Evolutionary conservation across 192 early-diverging fungal species (phyloP).

Genomic region (Coemansia sp.): DNA sequence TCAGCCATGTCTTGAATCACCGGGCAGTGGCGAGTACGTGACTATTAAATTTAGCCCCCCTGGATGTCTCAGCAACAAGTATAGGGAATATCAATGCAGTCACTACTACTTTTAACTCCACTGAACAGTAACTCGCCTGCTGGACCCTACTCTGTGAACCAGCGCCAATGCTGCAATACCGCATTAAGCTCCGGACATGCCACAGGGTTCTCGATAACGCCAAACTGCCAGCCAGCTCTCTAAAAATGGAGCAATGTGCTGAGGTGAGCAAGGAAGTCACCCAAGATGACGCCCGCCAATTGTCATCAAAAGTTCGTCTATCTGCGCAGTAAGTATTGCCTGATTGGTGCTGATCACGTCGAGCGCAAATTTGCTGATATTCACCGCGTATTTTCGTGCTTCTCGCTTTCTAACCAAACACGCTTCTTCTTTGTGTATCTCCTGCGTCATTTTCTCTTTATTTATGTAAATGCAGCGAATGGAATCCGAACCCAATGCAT

Average conservation of each 20-base stretch:
- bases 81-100: neutral
- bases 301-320: neutral
- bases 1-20: constrained; percentile 4
- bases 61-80: neutral
- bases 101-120: neutral
- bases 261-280: neutral
- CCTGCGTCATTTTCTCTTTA: neutral
- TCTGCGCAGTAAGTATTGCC: neutral
- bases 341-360: neutral
- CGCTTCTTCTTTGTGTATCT: neutral
- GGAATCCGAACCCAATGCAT: constrained; percentile 31
- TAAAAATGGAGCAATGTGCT: neutral
- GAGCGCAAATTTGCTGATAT: neutral
- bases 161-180: neutral
- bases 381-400: neutral
- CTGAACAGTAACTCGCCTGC: neutral
- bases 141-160: neutral
- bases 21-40: neutral
- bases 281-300: neutral
- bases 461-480: constrained; percentile 17
- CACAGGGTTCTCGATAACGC: neutral
- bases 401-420: neutral
- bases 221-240: neutral
- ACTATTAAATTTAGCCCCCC: neutral
- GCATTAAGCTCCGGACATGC: neutral